These are phyloP conservation scores for Trichothecium sympodiale DNA, from an alignment of 2,329 filamentous ascomycete genomes.

Conservation along the genomic window DNA sequence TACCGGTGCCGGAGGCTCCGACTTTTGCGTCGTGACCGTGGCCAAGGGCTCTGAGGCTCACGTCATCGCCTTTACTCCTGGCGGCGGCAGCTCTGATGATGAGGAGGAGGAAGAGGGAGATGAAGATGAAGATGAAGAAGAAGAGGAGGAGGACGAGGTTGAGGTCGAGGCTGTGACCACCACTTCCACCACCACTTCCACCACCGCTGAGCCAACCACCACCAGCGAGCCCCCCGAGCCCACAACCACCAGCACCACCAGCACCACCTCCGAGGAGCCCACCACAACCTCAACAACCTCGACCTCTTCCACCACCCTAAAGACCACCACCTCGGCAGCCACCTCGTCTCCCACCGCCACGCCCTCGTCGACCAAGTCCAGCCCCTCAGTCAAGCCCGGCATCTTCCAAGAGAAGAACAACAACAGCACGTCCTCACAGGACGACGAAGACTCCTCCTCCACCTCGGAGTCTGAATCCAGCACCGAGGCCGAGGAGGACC, in stretches of 20 bases:
- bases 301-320: constrained; percentile 9
- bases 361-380: constrained; percentile 7
- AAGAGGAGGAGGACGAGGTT: constrained; percentile 5
- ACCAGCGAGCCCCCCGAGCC: constrained; percentile 6
- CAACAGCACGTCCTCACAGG: constrained; percentile 3
- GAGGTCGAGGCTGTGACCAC: constrained; percentile 10
- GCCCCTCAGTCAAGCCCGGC: constrained; percentile 26
- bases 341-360: constrained; percentile 6
- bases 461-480: constrained; percentile 10
- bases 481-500: constrained; percentile 14
- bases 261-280: constrained; percentile 8
- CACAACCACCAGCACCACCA: constrained; percentile 6
- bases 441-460: background rate
- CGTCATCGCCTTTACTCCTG: constrained; percentile 48
- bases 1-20: constrained; percentile 54
- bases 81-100: constrained; percentile 23
- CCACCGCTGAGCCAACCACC: constrained; percentile 4
- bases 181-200: constrained; percentile 3
- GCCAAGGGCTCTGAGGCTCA: constrained; percentile 53
- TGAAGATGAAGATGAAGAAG: constrained; percentile 8
- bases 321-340: constrained; percentile 8
- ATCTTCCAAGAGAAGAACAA: constrained; percentile 44
- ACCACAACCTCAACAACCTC: constrained; percentile 8
- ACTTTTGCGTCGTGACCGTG: constrained; percentile 70
- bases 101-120: constrained; percentile 8